Conservation (phyloP, 768 basidiomycete genomes). For the Rhodotorula toruloides region DNA sequence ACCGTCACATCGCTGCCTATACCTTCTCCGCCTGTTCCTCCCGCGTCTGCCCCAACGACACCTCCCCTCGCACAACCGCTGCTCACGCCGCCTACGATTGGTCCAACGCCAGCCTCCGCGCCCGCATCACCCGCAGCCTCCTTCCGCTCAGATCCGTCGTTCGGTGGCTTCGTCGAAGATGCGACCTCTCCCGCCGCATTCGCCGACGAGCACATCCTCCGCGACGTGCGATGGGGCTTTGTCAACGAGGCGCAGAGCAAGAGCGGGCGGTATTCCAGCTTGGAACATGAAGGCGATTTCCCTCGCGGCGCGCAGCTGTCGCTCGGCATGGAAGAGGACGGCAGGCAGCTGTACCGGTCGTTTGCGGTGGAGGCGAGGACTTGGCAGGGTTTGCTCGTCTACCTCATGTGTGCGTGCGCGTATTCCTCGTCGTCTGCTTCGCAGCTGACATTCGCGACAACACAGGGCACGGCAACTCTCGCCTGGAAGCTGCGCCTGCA, state of each 20-base stretch:
- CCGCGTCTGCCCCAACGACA: not conserved
- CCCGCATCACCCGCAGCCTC: conserved; percentile 1
- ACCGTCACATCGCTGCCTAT: not conserved
- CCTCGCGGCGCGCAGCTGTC: conserved; percentile 26
- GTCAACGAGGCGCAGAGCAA: conserved; percentile 1
- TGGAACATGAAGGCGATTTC: conserved; percentile 29
- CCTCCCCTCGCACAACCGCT: not conserved
- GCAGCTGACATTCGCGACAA: not conserved
- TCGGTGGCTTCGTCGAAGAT: conserved; percentile 25
- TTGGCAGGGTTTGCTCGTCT: conserved; percentile 27
- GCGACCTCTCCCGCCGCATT: not conserved
- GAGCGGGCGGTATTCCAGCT: conserved; percentile 2
- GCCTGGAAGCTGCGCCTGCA: conserved; percentile 28
- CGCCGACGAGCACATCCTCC: conserved; percentile 12
- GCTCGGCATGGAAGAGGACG: not conserved
- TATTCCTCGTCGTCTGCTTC: too few relatives aligned
- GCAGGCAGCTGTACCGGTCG: not conserved
- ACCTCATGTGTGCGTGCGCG: conserved; percentile 22
- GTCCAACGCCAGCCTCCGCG: not conserved
- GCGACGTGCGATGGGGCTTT: conserved; percentile 25
- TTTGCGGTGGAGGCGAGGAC: conserved; percentile 36
- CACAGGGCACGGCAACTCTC: conserved; percentile 30
- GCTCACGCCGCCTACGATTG: not conserved
- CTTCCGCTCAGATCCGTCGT: conserved; percentile 6
- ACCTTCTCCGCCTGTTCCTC: not conserved